These are phyloP conservation scores for Alternaria alternata DNA, from an alignment of 2,329 filamentous ascomycete species.

Conservation along the genomic window DNA sequence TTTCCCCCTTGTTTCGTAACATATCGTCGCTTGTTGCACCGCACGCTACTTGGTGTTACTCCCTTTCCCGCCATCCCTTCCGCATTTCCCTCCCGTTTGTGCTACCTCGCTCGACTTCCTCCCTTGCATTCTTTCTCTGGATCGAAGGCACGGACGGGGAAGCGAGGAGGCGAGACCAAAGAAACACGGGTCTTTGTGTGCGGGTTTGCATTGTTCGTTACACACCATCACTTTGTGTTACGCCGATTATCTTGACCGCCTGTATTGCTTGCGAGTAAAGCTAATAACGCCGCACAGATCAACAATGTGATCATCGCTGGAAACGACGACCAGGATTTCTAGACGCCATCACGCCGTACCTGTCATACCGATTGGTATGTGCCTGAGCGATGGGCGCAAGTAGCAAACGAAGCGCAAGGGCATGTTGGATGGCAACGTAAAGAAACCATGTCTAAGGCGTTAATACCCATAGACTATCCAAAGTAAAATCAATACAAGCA, in stretches of 20 bases:
- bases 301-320: conserved; percentile 96
- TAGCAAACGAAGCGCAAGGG: conserved; percentile 2
- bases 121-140: conserved; percentile 20
- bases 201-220: conserved; percentile 24
- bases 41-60: conserved; percentile 13
- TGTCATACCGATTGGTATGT: conserved; percentile 3
- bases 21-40: conserved; percentile 13
- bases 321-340: conserved; percentile 86
- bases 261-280: conserved; percentile 5
- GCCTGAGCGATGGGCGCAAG: conserved; percentile 1
- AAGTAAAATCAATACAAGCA: conserved; percentile 15
- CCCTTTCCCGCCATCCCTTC: conserved; percentile 18
- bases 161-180: conserved; percentile 24
- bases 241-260: conserved; percentile 11
- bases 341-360: conserved; percentile 40
- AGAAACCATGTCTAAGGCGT: neutral
- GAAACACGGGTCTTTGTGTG: conserved; percentile 18
- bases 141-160: conserved; percentile 26
- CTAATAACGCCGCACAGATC: conserved; percentile 54
- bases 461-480: conserved; percentile 7
- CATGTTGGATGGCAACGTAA: conserved; percentile 1
- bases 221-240: conserved; percentile 26
- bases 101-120: conserved; percentile 10
- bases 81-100: conserved; percentile 14
- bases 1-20: conserved; percentile 21